These are phyloP conservation scores for Rhypophila decipiens DNA, from an alignment of 495 filamentous ascomycete species.

Conservation along the genomic window DNA sequence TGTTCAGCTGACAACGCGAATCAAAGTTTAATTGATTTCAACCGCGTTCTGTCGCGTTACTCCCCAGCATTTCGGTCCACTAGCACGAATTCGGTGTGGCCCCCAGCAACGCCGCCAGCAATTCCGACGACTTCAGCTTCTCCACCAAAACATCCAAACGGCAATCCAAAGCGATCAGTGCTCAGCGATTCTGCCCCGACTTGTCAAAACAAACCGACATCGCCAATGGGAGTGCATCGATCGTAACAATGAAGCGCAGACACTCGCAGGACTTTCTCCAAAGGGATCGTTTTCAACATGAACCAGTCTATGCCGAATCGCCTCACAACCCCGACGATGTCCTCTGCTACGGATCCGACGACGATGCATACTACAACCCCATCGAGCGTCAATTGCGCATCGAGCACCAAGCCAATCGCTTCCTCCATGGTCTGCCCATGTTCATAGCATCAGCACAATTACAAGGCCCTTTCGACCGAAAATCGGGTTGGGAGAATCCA, in stretches of 20 bases:
- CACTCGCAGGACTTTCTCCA: slow-evolving; percentile 15
- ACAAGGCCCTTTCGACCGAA: slow-evolving; percentile 53
- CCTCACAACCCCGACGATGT: slow-evolving; percentile 31
- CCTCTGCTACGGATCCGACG: slow-evolving; percentile 51
- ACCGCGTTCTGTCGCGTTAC: slow-evolving; percentile 10
- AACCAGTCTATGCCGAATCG: slow-evolving; percentile 34
- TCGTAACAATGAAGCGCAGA: slow-evolving; percentile 6
- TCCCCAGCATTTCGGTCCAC: background rate
- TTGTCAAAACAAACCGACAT: background rate
- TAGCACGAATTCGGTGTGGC: slow-evolving; percentile 2
- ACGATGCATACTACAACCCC: slow-evolving; percentile 43
- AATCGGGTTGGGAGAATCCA: slow-evolving; percentile 57
- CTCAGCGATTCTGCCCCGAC: background rate
- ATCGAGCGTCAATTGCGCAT: slow-evolving; percentile 48
- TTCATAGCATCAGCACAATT: slow-evolving; percentile 58
- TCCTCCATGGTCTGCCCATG: slow-evolving; percentile 50
- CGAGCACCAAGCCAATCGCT: slow-evolving; percentile 53
- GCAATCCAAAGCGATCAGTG: too few species aligned
- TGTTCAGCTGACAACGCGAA: slow-evolving; percentile 23
- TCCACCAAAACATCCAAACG: too few species aligned
- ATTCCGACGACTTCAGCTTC: background rate
- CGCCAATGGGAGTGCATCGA: background rate
- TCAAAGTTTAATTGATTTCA: slow-evolving; percentile 15
- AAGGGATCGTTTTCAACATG: slow-evolving; percentile 13
- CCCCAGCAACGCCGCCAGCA: slow-evolving; percentile 6